Evolutionary conservation across 805 yeast species (phyloP).

Genomic region (Cyberlindnera misumaiensis): DNA sequence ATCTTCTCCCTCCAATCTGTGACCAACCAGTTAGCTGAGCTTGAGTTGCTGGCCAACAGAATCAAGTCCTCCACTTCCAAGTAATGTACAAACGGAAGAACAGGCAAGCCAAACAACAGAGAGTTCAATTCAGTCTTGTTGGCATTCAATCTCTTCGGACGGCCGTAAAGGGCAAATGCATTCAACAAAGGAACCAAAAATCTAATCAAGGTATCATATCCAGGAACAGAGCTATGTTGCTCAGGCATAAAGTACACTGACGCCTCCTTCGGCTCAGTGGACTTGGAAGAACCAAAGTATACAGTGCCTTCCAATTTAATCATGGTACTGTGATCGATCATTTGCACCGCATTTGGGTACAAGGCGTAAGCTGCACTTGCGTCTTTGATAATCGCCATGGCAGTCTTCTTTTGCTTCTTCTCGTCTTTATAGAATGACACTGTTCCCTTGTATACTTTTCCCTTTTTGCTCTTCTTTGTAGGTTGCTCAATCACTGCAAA

Average conservation of each 20-base stretch:
- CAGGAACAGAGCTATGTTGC: constrained; percentile 74
- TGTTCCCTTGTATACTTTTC: constrained; percentile 31
- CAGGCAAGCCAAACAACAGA: constrained; percentile 75
- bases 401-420: constrained; percentile 59
- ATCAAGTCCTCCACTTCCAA: constrained; percentile 56
- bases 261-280: constrained; percentile 45
- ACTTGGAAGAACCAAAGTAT: constrained; percentile 42
- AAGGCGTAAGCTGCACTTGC: constrained; percentile 79
- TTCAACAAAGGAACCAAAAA: constrained; percentile 71
- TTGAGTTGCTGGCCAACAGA: constrained; percentile 30
- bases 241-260: constrained; percentile 79
- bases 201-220: constrained; percentile 78
- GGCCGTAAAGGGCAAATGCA: constrained; percentile 72
- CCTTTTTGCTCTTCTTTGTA: constrained; percentile 35
- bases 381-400: constrained; percentile 71
- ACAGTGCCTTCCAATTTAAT: constrained; percentile 84
- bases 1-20: constrained; percentile 55
- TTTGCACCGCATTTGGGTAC: constrained; percentile 78
- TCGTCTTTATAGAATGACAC: constrained; percentile 72
- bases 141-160: constrained; percentile 70
- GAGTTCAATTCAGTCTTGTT: constrained; percentile 62
- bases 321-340: constrained; percentile 84
- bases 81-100: constrained; percentile 70
- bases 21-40: constrained; percentile 43
- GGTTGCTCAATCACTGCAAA: constrained; percentile 84